A percentile compares a stretch with the other conserved stretches of the same genome.
These are phyloP conservation scores for Stephania japonica DNA, from an alignment of 164 flowering plant species.

Conservation along the genomic window DNA sequence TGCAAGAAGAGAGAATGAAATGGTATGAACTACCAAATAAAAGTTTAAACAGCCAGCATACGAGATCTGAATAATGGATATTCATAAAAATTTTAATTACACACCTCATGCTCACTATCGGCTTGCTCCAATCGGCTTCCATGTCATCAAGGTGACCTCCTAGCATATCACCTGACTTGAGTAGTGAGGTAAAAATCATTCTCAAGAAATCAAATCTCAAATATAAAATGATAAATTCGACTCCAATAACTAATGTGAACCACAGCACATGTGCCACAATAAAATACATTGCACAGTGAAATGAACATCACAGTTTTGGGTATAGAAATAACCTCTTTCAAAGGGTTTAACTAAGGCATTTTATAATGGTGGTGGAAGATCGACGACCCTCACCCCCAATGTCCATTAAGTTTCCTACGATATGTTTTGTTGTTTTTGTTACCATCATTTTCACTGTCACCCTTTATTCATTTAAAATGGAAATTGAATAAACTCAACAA, in stretches of 20 bases:
- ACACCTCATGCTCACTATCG: constrained; percentile 98
- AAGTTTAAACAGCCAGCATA: not conserved
- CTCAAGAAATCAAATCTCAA: not conserved
- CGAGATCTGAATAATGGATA: not conserved
- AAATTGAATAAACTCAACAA: not conserved
- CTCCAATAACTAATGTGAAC: not conserved
- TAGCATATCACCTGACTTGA: constrained; percentile 69
- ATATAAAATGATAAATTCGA: not conserved
- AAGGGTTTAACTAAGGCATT: too few relatives aligned
- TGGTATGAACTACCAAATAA: not conserved
- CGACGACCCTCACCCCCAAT: too few relatives aligned
- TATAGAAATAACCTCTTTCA: too few relatives aligned
- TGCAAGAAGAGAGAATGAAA: constrained; percentile 19
- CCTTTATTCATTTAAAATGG: not conserved
- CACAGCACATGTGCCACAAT: not conserved
- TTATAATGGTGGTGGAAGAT: too few relatives aligned
- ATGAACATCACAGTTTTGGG: not conserved
- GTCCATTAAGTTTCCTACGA: not conserved
- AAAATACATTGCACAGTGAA: not conserved
- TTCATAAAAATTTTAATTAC: not conserved
- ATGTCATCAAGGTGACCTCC: constrained; percentile 99
- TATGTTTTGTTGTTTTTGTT: not conserved
- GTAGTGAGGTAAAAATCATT: not conserved
- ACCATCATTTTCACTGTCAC: not conserved
- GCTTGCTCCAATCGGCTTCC: constrained; percentile 98